Base-by-base conservation (phyloP, 2,329 filamentous ascomycete species). In the Incumbomyces lentus region DNA sequence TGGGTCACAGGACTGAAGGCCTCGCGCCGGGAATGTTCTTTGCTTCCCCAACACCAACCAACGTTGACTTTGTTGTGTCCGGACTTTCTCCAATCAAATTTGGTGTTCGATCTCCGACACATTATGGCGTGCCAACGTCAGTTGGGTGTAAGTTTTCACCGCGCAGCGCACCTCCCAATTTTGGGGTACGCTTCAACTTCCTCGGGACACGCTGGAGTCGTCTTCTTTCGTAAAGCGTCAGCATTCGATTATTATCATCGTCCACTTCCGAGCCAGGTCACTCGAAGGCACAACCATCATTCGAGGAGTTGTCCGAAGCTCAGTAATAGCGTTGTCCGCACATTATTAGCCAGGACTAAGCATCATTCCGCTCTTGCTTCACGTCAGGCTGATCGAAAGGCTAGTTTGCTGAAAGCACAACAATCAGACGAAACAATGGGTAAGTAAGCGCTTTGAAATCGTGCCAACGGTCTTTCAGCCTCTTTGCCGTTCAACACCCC, bases 21-120 rank as follows among this genome's bases (percentile, higher is more conserved):
- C 22, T 29, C 29, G 2, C 38, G 7, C 8, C 22, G 8, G 18
- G 22, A 6, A 18, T 6, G 7, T 42, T 42, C 40, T 42, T n/a
- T 35, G 13, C 38, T 35, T 36, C 40, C 40, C 40, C 40, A 44
- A 44, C 40, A 42, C 30, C 40, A 44, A 35, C 40, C 40, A 44
- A 8, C 22, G 5, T 4, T 26, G 22, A 4, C 22, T 5, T 4
- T 8, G 22, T 26, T 26, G 22, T 26, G 22, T 26, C 22, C 22
- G 22, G n/a, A 26, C 22, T 26, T 26, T 26, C 22, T 26, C 22
- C 22, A 26, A 26, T 26, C 22, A 26, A 26, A 8, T 5, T 26
- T 26, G 22, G 22, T 26, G 5, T 26, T 26, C 8, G 22, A 8
- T 5, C 22, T 26, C 22, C 22, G 22, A 26, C 22, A 8, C 8